Evolutionary conservation across 768 basidiomycete species (phyloP).

Genomic region (Suillus brevipes): DNA sequence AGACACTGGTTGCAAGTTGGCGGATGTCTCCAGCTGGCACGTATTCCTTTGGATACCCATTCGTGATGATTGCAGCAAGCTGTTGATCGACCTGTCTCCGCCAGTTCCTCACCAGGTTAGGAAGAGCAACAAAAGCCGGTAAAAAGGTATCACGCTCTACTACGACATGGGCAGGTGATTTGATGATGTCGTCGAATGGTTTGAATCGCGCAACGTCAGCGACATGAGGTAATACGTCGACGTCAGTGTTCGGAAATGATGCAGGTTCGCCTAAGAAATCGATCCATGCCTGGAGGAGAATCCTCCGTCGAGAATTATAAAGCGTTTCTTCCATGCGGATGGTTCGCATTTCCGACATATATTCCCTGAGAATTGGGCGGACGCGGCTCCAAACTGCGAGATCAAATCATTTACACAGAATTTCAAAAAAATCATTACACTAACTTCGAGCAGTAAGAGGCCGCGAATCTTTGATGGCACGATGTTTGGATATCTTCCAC

Average conservation of each 20-base stretch:
- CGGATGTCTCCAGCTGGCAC: constrained; percentile 18
- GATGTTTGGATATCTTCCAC: constrained; percentile 32
- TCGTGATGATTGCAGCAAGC: constrained; percentile 29
- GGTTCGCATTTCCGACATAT: constrained; percentile 33
- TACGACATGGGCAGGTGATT: constrained; percentile 14
- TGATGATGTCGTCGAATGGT: constrained; percentile 27
- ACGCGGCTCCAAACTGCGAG: constrained; percentile 18
- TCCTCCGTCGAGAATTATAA: constrained; percentile 25
- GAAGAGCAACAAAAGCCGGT: constrained; percentile 18
- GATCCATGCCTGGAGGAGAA: constrained; percentile 28
- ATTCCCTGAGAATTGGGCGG: constrained; percentile 22
- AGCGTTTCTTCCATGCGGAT: constrained; percentile 31
- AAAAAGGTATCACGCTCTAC: constrained; percentile 17
- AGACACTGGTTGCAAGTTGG: constrained; percentile 31
- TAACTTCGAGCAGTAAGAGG: constrained; percentile 24
- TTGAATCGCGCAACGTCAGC: constrained; percentile 26
- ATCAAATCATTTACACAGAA: constrained; percentile 11
- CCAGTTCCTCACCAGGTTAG: constrained; percentile 19
- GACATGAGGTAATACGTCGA: constrained; percentile 27
- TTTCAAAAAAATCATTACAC: not conserved
- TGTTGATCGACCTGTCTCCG: constrained; percentile 27
- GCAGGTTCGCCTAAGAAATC: constrained; percentile 20
- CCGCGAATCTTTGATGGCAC: constrained; percentile 28
- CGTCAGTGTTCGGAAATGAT: constrained; percentile 11
- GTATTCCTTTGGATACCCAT: constrained; percentile 18